phyloP scores from a whole-genome alignment of 257 asterid species.

The Fraxinus cuspidata region DNA sequence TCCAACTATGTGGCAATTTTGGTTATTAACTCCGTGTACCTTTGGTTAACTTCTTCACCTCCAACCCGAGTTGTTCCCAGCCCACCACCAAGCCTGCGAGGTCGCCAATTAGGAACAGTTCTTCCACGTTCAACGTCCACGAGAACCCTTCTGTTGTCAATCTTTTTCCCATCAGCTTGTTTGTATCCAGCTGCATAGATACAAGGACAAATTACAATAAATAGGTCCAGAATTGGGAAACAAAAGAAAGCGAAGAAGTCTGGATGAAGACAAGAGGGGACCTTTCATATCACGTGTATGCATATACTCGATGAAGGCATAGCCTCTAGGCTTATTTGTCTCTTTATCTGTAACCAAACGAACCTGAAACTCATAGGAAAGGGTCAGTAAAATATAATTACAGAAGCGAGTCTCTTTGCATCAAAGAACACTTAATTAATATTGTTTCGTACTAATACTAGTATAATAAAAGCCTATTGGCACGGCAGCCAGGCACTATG shows the following conservation, averaged over 20 bases:
- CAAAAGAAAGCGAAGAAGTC: neutral
- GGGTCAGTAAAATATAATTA: slow-evolving; percentile 26
- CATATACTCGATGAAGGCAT: slow-evolving; percentile 54
- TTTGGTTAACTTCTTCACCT: slow-evolving; percentile 66
- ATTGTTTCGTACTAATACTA: slow-evolving; percentile 22
- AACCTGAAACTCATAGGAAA: slow-evolving; percentile 43
- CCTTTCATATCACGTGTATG: slow-evolving; percentile 65
- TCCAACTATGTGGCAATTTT: neutral
- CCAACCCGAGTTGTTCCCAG: slow-evolving; percentile 97
- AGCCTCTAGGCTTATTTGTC: slow-evolving; percentile 52
- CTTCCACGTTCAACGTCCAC: slow-evolving; percentile 81
- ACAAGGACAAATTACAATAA: slow-evolving; percentile 18
- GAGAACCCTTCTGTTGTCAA: slow-evolving; percentile 58
- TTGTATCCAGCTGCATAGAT: slow-evolving; percentile 49
- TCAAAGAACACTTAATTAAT: slow-evolving; percentile 17
- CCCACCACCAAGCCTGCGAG: slow-evolving; percentile 99
- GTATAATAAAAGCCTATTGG: slow-evolving; percentile 65
- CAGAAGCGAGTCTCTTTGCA: slow-evolving; percentile 15
- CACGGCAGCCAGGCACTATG: slow-evolving; percentile 96
- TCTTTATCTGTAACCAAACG: slow-evolving; percentile 49
- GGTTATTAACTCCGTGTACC: slow-evolving; percentile 59
- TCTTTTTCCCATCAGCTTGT: slow-evolving; percentile 66
- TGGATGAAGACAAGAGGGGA: slow-evolving; percentile 7
- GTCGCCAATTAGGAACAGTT: slow-evolving; percentile 99
- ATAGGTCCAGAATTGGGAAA: neutral